Base-by-base conservation (phyloP, 108 stramenopile genomes). In the Nannochloropsis gaditana region DNA sequence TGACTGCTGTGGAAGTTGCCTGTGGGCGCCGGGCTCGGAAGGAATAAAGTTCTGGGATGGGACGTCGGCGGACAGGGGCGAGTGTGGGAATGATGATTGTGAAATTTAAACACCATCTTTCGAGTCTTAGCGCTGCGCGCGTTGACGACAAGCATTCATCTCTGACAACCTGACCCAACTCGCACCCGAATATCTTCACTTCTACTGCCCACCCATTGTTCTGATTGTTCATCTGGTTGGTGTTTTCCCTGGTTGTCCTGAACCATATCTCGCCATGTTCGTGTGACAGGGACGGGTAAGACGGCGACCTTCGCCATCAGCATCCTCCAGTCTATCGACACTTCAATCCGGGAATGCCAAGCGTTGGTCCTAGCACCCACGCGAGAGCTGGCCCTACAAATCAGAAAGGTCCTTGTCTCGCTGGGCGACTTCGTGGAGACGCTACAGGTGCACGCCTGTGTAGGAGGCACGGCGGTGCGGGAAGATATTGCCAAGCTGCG, bases 321-420 rank as follows among this genome's bases (percentile, higher is more conserved):
- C 79, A 95, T 96, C 85, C 95, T 99, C 59, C 96, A 96, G 90
- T 95, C 93, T 90, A 91, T 99, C 59, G 97, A 99, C 92, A 91
- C 92, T 17, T 90, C 91, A 45, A 90, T 95, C 84, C 91, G 93
- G 80, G 94, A 98, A 84, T 97, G 97, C 89, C 99, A 99, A 91
- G 94, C 96, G 45, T 92, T 99, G 79, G 96, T 99, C 85, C 93
- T 99, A 87, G 97, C 97, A 41, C 99, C 99, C 45, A 98, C 98
- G 81, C 97, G 99, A 90, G 99, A 99, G 92, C 94, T 99, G 84
- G 99, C 99, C 21, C 96, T 97, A 88, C 99, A 99, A 90, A 99
- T 98, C 91, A 96, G 97, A 88, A 98, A 98, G 94, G 99, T 99
- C 79, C 96, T 99, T 82, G 92, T 97, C 90, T 96, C 97, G 43